Base-by-base conservation (phyloP, 805 yeast species). In the Yarrowia sp. region DNA sequence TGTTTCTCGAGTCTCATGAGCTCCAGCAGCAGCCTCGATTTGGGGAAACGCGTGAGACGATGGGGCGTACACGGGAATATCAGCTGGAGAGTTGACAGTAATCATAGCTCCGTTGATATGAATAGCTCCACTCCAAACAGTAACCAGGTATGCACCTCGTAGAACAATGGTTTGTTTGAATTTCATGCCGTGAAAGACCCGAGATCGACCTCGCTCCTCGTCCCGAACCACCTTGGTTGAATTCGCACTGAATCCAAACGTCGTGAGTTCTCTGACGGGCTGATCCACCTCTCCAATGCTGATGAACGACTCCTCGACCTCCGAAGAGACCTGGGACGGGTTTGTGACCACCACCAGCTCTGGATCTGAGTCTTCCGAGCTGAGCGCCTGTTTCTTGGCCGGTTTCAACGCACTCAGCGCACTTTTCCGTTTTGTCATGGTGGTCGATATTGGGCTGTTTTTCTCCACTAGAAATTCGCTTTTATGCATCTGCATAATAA, bases 21-120 rank as follows among this genome's bases (percentile, higher is more conserved):
- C 39, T 22, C 64, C 64, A 43, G 64, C 50, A 18, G 51, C 64
- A 22, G 64, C 64, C 42, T 58, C 64, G 8, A 58, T 43, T 11
- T 43, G 51, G 7, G 64, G 51, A 4, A 58, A n/a, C 2, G 64
- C 47, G 14, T 58, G 64, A 1, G 64, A 58, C 4, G 50, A 15
- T 1, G 64, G 64, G 11, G 64, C 64, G 28, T 35, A 58, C 31
- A 58, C 51, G 22, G 50, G 41, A 6, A 58, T 35, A 10, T 55
- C 61, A 13, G 7, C 50, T 5, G 64, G 64, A 17, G 64, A 58
- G 22, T 32, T 43, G 42, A 15, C 2, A 11, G 14, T 35, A 13
- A 43, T n/a, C 42, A 43, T n/a, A 43, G 64, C 64, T 33, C 64
- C 64, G 42, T 44, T 44, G 43, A 58, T 43, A 33, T 44, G 51